Base-by-base conservation (phyloP, 805 yeast species). In the Torulaspora indica region DNA sequence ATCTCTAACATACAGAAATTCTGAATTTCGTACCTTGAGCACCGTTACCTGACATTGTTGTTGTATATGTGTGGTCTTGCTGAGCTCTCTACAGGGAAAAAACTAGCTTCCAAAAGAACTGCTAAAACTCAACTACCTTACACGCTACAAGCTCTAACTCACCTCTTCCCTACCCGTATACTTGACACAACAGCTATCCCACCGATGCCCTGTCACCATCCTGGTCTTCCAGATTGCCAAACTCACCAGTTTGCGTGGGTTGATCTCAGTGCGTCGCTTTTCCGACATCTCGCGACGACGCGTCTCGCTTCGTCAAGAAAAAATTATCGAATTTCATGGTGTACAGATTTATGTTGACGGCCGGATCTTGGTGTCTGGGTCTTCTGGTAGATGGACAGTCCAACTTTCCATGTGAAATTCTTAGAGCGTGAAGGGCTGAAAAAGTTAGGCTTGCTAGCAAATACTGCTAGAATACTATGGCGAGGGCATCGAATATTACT, bases 21-120 rank as follows among this genome's bases (percentile, higher is more conserved):
- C 97, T 89, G 88, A 85, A 93, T 82, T 91, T 91, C 85, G 89
- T 93, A 82, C 98, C 97, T 75, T 95, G 87, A 79, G 96, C 93
- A 81, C 95, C 95, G 74, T 85, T 80, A 71, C 85, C 85, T 70
- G 89, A 82, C 91, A 84, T 84, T 74, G 69, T 76, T 66, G 61
- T 61, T 61, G 57, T 61, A 46, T 50, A 44, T 35, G 40, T 37
- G 37, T 47, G 51, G 48, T 42, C 42, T 47, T 35, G 45, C 43
- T 42, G 35, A 31, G 13, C 38, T 27, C 28, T 28, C 22, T 30
- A 24, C 13, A 23, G 15, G 22, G 10, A 37, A 17, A 27, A 40
- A 35, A 38, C 13, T 7, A 25, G 7, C n/a, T 25, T 24, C 35
- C 12, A 30, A 35, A 33, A 34, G 27, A 25, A 17, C 33, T 17